Evolutionary conservation across 306 rosid species (phyloP).

Genomic region (Begonia loranthoides): DNA sequence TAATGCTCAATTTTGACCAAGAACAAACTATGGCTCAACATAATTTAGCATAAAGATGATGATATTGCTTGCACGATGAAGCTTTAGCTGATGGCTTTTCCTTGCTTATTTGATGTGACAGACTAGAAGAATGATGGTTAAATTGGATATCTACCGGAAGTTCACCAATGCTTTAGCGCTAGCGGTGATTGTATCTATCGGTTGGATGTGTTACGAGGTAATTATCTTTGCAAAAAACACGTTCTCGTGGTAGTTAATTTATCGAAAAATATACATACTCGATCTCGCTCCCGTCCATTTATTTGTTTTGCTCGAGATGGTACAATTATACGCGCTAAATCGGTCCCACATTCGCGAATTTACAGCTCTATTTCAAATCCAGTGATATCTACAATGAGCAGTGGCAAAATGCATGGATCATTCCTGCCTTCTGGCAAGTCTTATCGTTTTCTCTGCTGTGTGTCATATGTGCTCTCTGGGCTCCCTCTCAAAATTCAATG

Average conservation of each 20-base stretch:
- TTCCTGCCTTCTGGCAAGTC: conserved; percentile 97
- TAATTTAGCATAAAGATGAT: too few species aligned
- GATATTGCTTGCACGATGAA: too few species aligned
- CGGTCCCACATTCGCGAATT: conserved; percentile 3
- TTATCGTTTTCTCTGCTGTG: conserved; percentile 67
- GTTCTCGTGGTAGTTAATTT: too few species aligned
- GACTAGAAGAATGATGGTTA: conserved; percentile 83
- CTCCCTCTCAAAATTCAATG: conserved; percentile 85
- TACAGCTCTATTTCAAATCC: conserved; percentile 81
- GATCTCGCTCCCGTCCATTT: too few species aligned
- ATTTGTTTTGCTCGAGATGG: neutral
- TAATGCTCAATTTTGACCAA: neutral
- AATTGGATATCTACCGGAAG: conserved; percentile 84
- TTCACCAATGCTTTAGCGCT: conserved; percentile 90
- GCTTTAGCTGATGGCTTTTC: conserved; percentile 10
- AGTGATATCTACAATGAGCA: conserved; percentile 72
- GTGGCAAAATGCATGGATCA: conserved; percentile 90
- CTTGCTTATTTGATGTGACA: conserved; percentile 27
- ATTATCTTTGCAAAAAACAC: conserved; percentile 4
- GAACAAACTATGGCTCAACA: neutral
- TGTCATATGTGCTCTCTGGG: conserved; percentile 83
- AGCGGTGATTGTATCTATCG: conserved; percentile 82
- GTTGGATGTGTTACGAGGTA: conserved; percentile 99
- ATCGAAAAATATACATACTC: too few species aligned
- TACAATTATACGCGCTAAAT: neutral